Evolutionary conservation across 352 stramenopile genomes (phyloP), one percentile per base, ranked within the genome.

Genomic region (Phytophthora pini): DNA sequence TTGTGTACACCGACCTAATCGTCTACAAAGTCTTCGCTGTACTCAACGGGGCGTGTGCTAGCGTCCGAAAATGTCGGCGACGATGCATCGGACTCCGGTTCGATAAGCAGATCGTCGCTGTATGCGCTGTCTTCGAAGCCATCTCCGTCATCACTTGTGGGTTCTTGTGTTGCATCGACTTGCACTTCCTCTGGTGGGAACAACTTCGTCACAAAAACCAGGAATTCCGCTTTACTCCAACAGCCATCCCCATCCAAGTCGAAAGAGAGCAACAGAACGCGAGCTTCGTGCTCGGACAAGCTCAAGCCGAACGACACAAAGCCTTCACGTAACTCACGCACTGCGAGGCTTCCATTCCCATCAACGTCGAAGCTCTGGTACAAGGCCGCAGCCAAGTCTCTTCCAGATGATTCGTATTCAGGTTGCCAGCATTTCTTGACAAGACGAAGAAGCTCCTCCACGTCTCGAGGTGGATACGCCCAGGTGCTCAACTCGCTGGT

Each of bases 21-120:
- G 34, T 68, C 54, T 17, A 60, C 81, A 54, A 92, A 92, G 44
- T 90, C 80, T 41, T 84, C 77, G 44, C 83, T 89, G 56, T 90
- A 89, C 27, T 82, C 72, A 27, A 70, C 47, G 26, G 39, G 66
- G 5, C 34, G 50, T 40, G 52, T 44, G n/a, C 20, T 45, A 48
- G 39, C 22, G 36, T 71, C 48, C 6, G 64, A 48, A 43, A 45
- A 38, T 31, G 61, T 60, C 17, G 17, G 17, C 4, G 68, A 68
- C 26, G 60, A 47, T 5, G 48, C 60, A 24, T 64, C 52, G 6
- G 65, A 66, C 32, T 39, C 56, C 11, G 41, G 52, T n/a, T 68
- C 47, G 3, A 20, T 20, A 20, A 70, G 49, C 27, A 67, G 38
- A 32, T 79, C 59, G 40, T 70, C 40, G 22, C 54, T 73, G 52